phyloP scores from a whole-genome alignment of 2,329 filamentous ascomycete species.

The Colletotrichum aenigma region DNA sequence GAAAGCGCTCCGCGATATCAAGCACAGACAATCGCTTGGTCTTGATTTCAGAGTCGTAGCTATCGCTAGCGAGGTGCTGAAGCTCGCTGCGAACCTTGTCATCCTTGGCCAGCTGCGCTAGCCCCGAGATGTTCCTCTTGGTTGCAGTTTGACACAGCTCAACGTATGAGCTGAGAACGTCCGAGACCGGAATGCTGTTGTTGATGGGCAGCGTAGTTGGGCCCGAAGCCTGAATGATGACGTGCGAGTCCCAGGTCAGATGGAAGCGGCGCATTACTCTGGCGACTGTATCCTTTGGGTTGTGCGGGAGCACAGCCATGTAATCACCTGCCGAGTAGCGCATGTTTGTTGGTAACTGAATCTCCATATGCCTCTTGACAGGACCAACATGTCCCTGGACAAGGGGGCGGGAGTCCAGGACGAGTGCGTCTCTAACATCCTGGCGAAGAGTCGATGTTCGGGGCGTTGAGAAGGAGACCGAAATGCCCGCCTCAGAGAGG shows the following conservation, averaged over 20 bases:
- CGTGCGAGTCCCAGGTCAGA: slow-evolving; percentile 70
- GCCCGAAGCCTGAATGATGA: slow-evolving; percentile 60
- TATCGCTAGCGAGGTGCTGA: slow-evolving; percentile 37
- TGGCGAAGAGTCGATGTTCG: slow-evolving; percentile 63
- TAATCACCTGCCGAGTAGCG: slow-evolving; percentile 78
- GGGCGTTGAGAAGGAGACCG: slow-evolving; percentile 58
- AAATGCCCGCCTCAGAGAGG: slow-evolving; percentile 32
- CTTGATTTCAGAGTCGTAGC: slow-evolving; percentile 42
- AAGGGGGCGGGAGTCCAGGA: slow-evolving; percentile 55
- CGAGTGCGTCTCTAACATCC: slow-evolving; percentile 63
- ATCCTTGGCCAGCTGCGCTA: slow-evolving; percentile 33
- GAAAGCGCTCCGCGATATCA: slow-evolving; percentile 65
- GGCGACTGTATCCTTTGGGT: slow-evolving; percentile 65
- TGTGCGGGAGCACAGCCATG: slow-evolving; percentile 74
- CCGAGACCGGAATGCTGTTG: slow-evolving; percentile 62
- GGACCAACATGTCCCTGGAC: slow-evolving; percentile 49
- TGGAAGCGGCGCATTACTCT: slow-evolving; percentile 70
- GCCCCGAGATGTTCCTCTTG: slow-evolving; percentile 49
- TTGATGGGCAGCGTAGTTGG: slow-evolving; percentile 61
- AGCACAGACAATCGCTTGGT: slow-evolving; percentile 59
- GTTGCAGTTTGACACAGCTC: slow-evolving; percentile 76
- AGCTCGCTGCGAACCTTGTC: slow-evolving; percentile 35
- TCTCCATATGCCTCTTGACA: slow-evolving; percentile 69
- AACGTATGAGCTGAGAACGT: slow-evolving; percentile 72
- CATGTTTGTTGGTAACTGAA: slow-evolving; percentile 69